Base-by-base conservation (phyloP, 495 filamentous ascomycete genomes). In the Neurospora sp. region DNA sequence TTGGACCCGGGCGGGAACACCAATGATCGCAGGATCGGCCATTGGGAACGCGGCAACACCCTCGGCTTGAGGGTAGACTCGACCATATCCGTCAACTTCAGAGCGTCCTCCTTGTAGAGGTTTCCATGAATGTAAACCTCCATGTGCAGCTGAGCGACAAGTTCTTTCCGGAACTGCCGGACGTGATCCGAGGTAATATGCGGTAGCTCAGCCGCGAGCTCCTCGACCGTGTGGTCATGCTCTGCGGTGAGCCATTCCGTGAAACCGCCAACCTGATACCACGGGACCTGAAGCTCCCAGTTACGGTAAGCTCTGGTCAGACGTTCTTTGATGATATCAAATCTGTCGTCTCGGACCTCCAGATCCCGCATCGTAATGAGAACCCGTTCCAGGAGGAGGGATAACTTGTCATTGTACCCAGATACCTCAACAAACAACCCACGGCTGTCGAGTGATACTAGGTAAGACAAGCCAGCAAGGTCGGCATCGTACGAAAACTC, bases 401-500 rank as follows among this genome's bases (percentile, higher is more conserved):
- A 82, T 80, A 99, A 89, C 85, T 98, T 99, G 81, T 98, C 96
- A 77, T 96, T 98, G 82, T 98, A 99, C 2, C 96, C 96, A 14
- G 88, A 89, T 20, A 98, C 87, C 41, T 91, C 91, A 46, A 97
- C 85, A 71, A 92, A 90, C 35, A 98, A 77, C 0, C 96, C 96
- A 69, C 90, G 82, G 2, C 86, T 86, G 75, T 91, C 91, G 22
- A 88, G 86, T 11, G 85, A 84, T 2, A 98, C 87, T 59, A 88
- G 88, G 80, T 98, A 99, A 69, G 93, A 90, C 69, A 99, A 80
- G 2, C 96, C 96, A 39, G 96, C 92, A 74, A 98, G 89, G 78
- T 98, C 96, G 18, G 96, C 96, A 79, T 98, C 94, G 75, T 99
- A 99, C 5, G 95, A 92, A 82, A 97, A 99, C 78, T 98, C 96